phyloP scores from a whole-genome alignment of 768 basidiomycete species.

The Exidia glandulosa region DNA sequence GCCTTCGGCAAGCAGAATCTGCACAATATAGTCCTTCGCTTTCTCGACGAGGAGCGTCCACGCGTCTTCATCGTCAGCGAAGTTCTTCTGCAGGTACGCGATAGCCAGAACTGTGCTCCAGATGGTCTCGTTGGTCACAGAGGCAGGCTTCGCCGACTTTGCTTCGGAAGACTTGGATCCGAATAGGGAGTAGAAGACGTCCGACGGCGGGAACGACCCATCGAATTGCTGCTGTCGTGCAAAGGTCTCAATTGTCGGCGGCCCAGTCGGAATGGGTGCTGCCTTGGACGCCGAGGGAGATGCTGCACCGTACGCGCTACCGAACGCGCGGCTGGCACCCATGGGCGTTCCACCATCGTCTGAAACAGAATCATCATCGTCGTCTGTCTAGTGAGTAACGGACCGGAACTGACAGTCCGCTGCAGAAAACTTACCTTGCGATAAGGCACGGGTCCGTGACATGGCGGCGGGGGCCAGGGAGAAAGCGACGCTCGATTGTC shows the following conservation, averaged over 20 bases:
- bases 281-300: not conserved
- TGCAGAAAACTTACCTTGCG: too few relatives aligned
- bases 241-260: not conserved
- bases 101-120: slow-evolving; percentile 43
- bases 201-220: not conserved
- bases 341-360: too few relatives aligned
- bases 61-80: slow-evolving; percentile 30
- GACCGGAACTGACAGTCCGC: too few relatives aligned
- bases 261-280: not conserved
- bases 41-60: slow-evolving; percentile 33
- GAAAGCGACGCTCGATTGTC: too few relatives aligned
- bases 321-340: too few relatives aligned
- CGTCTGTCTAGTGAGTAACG: too few relatives aligned
- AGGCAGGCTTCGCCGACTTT: not conserved
- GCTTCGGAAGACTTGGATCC: not conserved
- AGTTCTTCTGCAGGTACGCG: slow-evolving; percentile 32
- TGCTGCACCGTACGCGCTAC: not conserved
- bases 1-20: too few relatives aligned
- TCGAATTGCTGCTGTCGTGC: slow-evolving; percentile 4
- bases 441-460: too few relatives aligned
- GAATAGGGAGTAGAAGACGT: not conserved
- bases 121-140: slow-evolving; percentile 6
- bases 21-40: slow-evolving; percentile 26
- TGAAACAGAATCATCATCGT: too few relatives aligned
- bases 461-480: too few relatives aligned